Evolutionary conservation across 1,284 basidiomycete species (phyloP), one percentile per base, ranked within the genome.

Genomic region (Ganoderma boninense): DNA sequence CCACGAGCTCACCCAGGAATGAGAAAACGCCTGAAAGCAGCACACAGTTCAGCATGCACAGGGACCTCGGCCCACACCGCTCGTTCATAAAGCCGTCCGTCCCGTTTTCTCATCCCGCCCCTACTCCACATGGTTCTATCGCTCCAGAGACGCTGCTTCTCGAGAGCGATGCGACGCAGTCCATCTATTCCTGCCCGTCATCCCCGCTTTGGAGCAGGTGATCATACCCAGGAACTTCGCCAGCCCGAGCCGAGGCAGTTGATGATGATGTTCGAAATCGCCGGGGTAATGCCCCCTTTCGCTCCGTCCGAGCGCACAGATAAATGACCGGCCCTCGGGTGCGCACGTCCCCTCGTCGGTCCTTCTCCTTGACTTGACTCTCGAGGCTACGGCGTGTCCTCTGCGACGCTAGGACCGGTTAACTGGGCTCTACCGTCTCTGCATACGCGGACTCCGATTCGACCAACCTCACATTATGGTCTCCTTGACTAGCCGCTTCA

Each of bases 401-500:
- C 49, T 52, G 8, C 49, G 49, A 52, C 49, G 49, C 46, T 49
- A 52, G 23, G 11, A 52, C n/a, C 26, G 23, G 23, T 26, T 26
- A 52, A 26, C 49, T 23, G 23, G 23, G 23, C 49, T 26, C 29
- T 20, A 35, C 57, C 32, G 8, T 57, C 32, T 35, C 56, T 57
- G 56, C 6, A 20, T 11, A 38, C 57, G n/a, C 35, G 11, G 11
- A 20, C 20, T n/a, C 35, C 18, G 13, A n/a, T 35, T 40, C 32
- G 2, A 10, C 38, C 57, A 40, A 23, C 35, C 35, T 60, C n/a
- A n/a, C 35, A 8, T 52, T 64, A 63, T 62, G 44, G 70, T 71
- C 70, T 42, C 57, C 64, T 38, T 64, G 35, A 44, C 69, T 49
- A 38, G 49, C 14, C 66, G 68, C 56, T 62, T 71, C 46, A 65